A percentile compares a stretch with the other conserved stretches of the same genome.
These are phyloP conservation scores for Thielaviopsis cerberus DNA, from an alignment of 2,329 filamentous ascomycete genomes.

Conservation along the genomic window DNA sequence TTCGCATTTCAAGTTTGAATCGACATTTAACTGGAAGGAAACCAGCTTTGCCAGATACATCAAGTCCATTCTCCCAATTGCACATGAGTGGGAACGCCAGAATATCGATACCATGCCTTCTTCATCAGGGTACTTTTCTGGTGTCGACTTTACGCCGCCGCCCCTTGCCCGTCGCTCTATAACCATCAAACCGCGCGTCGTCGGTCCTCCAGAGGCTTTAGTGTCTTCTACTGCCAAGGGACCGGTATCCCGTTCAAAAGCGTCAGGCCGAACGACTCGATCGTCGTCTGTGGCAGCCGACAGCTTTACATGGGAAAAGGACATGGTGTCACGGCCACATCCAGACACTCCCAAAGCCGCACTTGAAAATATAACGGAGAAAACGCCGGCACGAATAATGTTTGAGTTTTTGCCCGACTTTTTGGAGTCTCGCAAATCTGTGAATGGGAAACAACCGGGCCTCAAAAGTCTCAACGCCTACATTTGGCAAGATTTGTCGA, in stretches of 20 bases:
- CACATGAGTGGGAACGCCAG: conserved; percentile 6
- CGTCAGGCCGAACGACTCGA: neutral
- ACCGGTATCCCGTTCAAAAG: neutral
- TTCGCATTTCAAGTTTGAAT: conserved; percentile 29
- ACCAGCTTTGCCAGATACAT: conserved; percentile 34
- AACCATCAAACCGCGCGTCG: conserved; percentile 1
- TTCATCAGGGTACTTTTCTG: neutral
- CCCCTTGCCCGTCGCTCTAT: neutral
- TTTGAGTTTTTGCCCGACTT: conserved; percentile 1
- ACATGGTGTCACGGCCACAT: neutral
- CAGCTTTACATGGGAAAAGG: neutral
- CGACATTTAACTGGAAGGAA: conserved; percentile 23
- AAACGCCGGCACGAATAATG: neutral
- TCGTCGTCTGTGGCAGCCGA: neutral
- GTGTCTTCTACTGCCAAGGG: neutral
- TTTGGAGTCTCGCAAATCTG: neutral
- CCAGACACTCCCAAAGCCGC: neutral
- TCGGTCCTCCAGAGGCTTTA: no score
- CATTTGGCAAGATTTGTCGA: neutral
- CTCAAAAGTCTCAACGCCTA: neutral
- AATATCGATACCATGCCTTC: conserved; percentile 14
- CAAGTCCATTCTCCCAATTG: conserved; percentile 10
- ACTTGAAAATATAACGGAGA: neutral
- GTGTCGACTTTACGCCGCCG: neutral
- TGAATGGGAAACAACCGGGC: neutral